Base-by-base conservation (phyloP, 345 rosid genomes). In the Orychophragmus violaceus region DNA sequence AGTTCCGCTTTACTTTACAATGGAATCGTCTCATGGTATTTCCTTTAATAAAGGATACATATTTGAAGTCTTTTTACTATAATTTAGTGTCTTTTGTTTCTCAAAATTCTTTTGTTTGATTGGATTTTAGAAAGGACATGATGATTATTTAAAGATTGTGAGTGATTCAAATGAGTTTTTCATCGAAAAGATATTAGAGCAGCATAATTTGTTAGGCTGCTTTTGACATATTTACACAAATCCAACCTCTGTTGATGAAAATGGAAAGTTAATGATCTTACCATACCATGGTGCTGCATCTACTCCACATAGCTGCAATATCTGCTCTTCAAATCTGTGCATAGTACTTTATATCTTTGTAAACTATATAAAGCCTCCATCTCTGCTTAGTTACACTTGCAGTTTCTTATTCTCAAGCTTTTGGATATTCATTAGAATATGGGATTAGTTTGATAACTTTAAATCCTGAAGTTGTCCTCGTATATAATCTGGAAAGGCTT, bases 1-100 rank as follows among this genome's bases (percentile, higher is more conserved):
- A 78, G 68, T 88, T 88, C 45, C 80, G 80, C 55, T 69, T 79
- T 65, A 66, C 88, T 48, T 46, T 88, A 70, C 87, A 90, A 5
- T 90, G 97, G 97, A 90, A 70, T 69, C 80, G 86, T 21, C 93
- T 90, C 68, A 84, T 90, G 95, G 97, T n/a, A n/a, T n/a, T n/a
- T n/a, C n/a, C n/a, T n/a, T n/a, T n/a, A n/a, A n/a, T n/a, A n/a
- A n/a, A n/a, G n/a, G n/a, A n/a, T n/a, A n/a, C n/a, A n/a, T n/a
- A n/a, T n/a, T n/a, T n/a, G n/a, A n/a, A n/a, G n/a, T n/a, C n/a
- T n/a, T n/a, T n/a, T n/a, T n/a, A n/a, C n/a, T n/a, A n/a, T n/a
- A n/a, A n/a, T n/a, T n/a, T n/a, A n/a, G n/a, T n/a, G n/a, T n/a
- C n/a, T n/a, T n/a, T n/a, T n/a, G n/a, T n/a, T n/a, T n/a, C n/a